Evolutionary conservation across 106 monocot genomes (phyloP).

Genomic region (Dendrobium huoshanense): DNA sequence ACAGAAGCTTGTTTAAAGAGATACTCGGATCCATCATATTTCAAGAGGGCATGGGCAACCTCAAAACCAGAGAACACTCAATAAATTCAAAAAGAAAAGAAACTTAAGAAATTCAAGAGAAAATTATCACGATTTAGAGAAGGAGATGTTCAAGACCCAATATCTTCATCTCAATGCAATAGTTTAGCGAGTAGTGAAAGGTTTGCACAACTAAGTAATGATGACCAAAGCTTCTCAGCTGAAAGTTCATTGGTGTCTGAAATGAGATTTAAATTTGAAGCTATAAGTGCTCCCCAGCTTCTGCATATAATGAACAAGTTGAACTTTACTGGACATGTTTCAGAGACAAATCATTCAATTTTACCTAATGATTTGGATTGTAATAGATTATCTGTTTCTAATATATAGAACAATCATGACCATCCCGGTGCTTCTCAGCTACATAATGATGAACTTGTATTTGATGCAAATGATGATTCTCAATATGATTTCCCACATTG

Average conservation of each 20-base stretch:
- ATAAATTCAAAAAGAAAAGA: slow-evolving; percentile 47
- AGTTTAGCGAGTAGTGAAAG: slow-evolving; percentile 23
- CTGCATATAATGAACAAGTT: slow-evolving; percentile 51
- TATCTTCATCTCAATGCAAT: slow-evolving; percentile 16
- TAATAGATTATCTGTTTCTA: slow-evolving; percentile 18
- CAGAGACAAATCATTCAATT: slow-evolving; percentile 26
- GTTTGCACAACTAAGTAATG: slow-evolving; percentile 35
- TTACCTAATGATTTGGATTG: slow-evolving; percentile 28
- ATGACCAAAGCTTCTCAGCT: slow-evolving; percentile 33
- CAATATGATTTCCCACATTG: slow-evolving; percentile 19
- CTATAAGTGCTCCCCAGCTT: slow-evolving; percentile 46
- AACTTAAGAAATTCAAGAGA: slow-evolving; percentile 47
- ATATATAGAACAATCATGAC: slow-evolving; percentile 18
- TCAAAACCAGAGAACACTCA: slow-evolving; percentile 35
- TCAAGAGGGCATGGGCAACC: slow-evolving; percentile 48
- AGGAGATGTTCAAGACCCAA: slow-evolving; percentile 24
- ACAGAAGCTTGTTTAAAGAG: slow-evolving; percentile 78
- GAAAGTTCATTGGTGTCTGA: slow-evolving; percentile 45
- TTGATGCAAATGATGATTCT: slow-evolving; percentile 18
- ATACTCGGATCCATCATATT: slow-evolving; percentile 96
- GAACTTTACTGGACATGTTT: slow-evolving; percentile 35
- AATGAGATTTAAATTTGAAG: slow-evolving; percentile 38
- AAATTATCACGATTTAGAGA: slow-evolving; percentile 41
- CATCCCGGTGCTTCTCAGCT: slow-evolving; percentile 12
- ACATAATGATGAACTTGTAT: slow-evolving; percentile 22